Base-by-base conservation (phyloP, 768 basidiomycete species). In the Kockovaella imperatae region DNA sequence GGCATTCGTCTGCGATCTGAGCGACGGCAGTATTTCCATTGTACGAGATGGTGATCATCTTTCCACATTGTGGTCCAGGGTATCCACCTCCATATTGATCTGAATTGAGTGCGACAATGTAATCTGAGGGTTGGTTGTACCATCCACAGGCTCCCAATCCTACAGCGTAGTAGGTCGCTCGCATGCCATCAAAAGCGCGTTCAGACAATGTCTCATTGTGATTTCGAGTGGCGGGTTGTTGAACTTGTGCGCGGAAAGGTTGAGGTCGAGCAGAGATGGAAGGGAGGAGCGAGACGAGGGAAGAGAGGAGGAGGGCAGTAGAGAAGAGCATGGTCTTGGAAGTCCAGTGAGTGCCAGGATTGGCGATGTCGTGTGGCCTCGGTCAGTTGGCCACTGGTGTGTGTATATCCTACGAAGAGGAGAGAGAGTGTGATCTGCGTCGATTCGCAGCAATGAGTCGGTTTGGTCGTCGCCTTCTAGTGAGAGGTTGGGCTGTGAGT, bases 1-100 rank as follows among this genome's bases (percentile, higher is more conserved):
- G 79, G 64, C 84, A 86, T 79, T 83, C 53, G 67, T 87, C 85
- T 72, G 76, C 75, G 59, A 87, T 79, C 1, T 54, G 68, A 3
- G 85, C 85, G 1, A 46, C 47, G 10, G 80, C 73, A 1, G 78
- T 77, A 64, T 79, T 81, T 49, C 84, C 84, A 30, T 75, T 74
- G 59, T 75, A 80, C 4, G 73, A 71, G 70, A 88, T 80, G 8
- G 76, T 77, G 55, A 88, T 82, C 17, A 54, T 59, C 61, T 78
- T 71, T 63, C 77, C 77, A 69, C 86, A 88, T 31, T 79, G 43
- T 18, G 80, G 79, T 1, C 83, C 79, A 4, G 84, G 83, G 45
- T 57, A 59, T 4, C 59, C 54, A 32, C 50, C 50, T 13, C 82
- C 82, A 57, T 71, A 84, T 73, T 82, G 76, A 25, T 62, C 57